Conservation (phyloP, 192 early-diverging fungal species). For the Backusella morwellensis region DNA sequence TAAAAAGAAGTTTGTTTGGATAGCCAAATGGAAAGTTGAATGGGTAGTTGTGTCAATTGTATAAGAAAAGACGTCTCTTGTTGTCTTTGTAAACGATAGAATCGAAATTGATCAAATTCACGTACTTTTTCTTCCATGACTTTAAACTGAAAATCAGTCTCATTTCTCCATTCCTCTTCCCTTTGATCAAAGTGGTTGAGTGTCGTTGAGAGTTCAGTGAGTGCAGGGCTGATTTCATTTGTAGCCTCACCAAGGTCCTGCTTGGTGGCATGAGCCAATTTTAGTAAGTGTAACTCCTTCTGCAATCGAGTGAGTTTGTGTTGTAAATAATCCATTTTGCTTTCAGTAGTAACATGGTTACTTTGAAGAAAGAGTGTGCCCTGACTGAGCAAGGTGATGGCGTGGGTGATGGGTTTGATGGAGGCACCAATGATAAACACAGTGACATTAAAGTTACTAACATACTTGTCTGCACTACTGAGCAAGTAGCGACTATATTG, state of each 20-base stretch:
- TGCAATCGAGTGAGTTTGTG: slow-evolving; percentile 44
- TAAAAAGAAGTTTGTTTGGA: not conserved
- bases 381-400: slow-evolving; percentile 44
- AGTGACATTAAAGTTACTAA: slow-evolving; percentile 53
- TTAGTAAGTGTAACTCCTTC: slow-evolving; percentile 45
- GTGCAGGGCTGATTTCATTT: slow-evolving; percentile 46
- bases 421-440: slow-evolving; percentile 56
- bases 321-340: slow-evolving; percentile 46
- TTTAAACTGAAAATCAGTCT: slow-evolving; percentile 50
- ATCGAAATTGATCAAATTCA: slow-evolving; percentile 50
- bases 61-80: not conserved
- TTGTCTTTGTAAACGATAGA: slow-evolving; percentile 29
- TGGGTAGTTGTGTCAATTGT: not conserved
- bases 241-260: slow-evolving; percentile 45
- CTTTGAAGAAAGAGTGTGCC: slow-evolving; percentile 53
- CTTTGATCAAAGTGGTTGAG: slow-evolving; percentile 56
- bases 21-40: not conserved
- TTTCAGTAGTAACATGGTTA: slow-evolving; percentile 38
- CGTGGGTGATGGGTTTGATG: slow-evolving; percentile 51
- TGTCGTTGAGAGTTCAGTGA: slow-evolving; percentile 49
- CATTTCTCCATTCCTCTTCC: slow-evolving; percentile 45
- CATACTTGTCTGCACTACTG: slow-evolving; percentile 50
- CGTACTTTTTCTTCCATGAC: slow-evolving; percentile 49
- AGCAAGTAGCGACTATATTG: slow-evolving; percentile 52
- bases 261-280: slow-evolving; percentile 54